A percentile compares a stretch with the other conserved stretches of the same genome.
Evolutionary conservation across 83 land plant genomes (phyloP).

Genomic region (Diphasiastrum complanatum): DNA sequence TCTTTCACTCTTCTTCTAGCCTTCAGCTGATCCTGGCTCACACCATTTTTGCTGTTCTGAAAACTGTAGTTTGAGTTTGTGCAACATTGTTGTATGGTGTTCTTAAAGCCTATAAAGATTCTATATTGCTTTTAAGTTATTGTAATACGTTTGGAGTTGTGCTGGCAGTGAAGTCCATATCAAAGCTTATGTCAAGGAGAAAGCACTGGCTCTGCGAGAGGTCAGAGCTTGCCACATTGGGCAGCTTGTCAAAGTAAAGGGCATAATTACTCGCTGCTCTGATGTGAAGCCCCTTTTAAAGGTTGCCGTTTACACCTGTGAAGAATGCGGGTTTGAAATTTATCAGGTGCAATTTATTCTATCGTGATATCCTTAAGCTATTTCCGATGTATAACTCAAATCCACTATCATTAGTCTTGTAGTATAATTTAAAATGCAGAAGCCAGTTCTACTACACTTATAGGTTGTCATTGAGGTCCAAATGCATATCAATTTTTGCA

Average conservation of each 20-base stretch:
- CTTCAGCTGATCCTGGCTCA: no score
- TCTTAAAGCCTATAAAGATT: neutral
- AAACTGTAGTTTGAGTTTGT: no score
- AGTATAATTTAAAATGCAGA: neutral
- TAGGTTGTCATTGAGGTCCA: no score
- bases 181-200: slow-evolving; percentile 57
- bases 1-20: no score
- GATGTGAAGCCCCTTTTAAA: slow-evolving; percentile 97
- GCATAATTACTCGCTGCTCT: slow-evolving; percentile 89
- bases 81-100: no score
- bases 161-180: slow-evolving; percentile 80
- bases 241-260: slow-evolving; percentile 84
- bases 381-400: neutral
- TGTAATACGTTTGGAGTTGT: neutral
- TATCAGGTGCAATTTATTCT: slow-evolving; percentile 58
- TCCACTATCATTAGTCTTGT: neutral
- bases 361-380: neutral
- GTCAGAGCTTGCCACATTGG: slow-evolving; percentile 87
- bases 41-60: no score
- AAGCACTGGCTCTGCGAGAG: slow-evolving; percentile 63
- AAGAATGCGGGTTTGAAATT: slow-evolving; percentile 92
- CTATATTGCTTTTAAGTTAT: neutral
- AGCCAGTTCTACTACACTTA: no score
- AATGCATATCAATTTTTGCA: no score
- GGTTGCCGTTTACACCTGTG: slow-evolving; percentile 96